phyloP scores from a whole-genome alignment of 768 basidiomycete genomes.

The Kwoniella newhampshirensis region DNA sequence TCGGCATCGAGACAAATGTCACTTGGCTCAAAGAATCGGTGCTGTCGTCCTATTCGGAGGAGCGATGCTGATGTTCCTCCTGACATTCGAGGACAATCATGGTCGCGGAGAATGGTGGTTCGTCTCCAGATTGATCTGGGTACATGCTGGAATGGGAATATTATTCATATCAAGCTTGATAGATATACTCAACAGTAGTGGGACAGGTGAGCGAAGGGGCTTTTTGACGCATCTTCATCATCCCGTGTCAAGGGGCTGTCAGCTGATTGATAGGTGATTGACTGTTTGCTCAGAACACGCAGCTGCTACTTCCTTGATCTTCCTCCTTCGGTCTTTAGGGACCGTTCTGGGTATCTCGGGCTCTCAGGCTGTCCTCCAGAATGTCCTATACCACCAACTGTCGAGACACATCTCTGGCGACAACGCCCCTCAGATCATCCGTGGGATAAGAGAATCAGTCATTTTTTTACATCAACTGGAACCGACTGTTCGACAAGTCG shows the following conservation, averaged over 20 bases:
- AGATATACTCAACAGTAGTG: slow-evolving; percentile 18
- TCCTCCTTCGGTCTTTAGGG: slow-evolving; percentile 25
- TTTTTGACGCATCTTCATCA: not conserved
- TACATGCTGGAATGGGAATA: slow-evolving; percentile 29
- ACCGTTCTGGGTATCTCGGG: slow-evolving; percentile 22
- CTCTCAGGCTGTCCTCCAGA: slow-evolving; percentile 27
- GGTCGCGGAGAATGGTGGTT: slow-evolving; percentile 17
- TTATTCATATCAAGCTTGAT: slow-evolving; percentile 28
- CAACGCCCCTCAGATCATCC: slow-evolving; percentile 8
- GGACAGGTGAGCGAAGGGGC: slow-evolving; percentile 12
- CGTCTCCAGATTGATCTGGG: slow-evolving; percentile 20
- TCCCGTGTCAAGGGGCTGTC: too few relatives aligned
- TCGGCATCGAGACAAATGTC: slow-evolving; percentile 5
- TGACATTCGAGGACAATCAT: slow-evolving; percentile 15
- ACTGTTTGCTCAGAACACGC: slow-evolving; percentile 18
- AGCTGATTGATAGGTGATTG: too few relatives aligned
- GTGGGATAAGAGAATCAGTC: slow-evolving; percentile 20
- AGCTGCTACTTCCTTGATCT: slow-evolving; percentile 21
- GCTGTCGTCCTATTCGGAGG: slow-evolving; percentile 14
- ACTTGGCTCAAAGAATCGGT: slow-evolving; percentile 16
- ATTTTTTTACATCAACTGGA: slow-evolving; percentile 12
- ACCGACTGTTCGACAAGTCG: slow-evolving; percentile 1
- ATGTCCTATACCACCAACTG: slow-evolving; percentile 18
- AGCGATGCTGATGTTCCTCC: slow-evolving; percentile 3
- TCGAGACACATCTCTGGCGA: slow-evolving; percentile 8